A percentile compares a stretch with the other conserved stretches of the same genome.
These are phyloP conservation scores for Gynostemma pentaphyllum DNA, from an alignment of 306 rosid genomes.

Conservation along the genomic window DNA sequence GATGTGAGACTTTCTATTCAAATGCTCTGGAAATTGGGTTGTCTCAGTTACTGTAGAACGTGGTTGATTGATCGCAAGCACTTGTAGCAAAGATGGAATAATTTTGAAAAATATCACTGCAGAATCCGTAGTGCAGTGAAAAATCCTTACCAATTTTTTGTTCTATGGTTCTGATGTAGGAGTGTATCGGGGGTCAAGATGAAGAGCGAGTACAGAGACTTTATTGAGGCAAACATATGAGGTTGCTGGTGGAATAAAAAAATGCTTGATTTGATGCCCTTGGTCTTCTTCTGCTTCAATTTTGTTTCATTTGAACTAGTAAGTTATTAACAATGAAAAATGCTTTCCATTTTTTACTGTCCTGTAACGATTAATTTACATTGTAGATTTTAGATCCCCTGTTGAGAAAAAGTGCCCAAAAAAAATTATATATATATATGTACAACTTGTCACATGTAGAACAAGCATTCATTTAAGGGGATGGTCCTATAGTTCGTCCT, in stretches of 20 bases:
- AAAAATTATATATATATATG: too few species aligned
- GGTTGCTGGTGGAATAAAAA: too few species aligned
- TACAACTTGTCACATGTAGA: background rate
- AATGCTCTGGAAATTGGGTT: too few species aligned
- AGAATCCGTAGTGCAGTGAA: too few species aligned
- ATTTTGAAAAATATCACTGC: too few species aligned
- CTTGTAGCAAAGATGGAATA: background rate
- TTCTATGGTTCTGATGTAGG: conserved; percentile 31
- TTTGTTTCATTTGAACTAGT: conserved; percentile 30
- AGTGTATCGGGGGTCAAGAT: conserved; percentile 77
- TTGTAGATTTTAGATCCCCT: conserved; percentile 32
- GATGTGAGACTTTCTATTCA: too few species aligned
- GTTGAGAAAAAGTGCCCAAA: conserved; percentile 11
- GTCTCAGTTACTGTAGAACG: too few species aligned
- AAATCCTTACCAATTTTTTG: background rate
- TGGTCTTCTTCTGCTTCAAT: conserved; percentile 36
- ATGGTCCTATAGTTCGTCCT: background rate
- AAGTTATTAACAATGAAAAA: conserved; percentile 1
- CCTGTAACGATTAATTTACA: conserved; percentile 7
- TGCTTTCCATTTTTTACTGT: conserved; percentile 9
- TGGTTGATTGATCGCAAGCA: background rate
- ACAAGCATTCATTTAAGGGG: conserved; percentile 3
- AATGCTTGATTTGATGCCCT: conserved; percentile 3
- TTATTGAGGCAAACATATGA: conserved; percentile 64
- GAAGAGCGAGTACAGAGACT: conserved; percentile 83